phyloP scores from a whole-genome alignment of 108 stramenopile species.

The Fragilariopsis cylindrus region DNA sequence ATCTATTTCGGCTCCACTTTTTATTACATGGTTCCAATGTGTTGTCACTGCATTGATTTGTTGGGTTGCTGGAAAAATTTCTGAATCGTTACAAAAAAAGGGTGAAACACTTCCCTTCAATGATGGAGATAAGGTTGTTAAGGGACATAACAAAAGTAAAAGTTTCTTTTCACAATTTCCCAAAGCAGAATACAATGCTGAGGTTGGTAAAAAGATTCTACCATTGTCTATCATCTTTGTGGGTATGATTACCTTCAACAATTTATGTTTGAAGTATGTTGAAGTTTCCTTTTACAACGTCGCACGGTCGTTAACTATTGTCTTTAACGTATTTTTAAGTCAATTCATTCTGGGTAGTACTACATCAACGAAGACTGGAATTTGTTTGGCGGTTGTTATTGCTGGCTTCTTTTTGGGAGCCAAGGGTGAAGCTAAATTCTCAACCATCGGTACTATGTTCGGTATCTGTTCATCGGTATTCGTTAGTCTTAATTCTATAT shows the following conservation, averaged over 20 bases:
- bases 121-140: conserved; percentile 26
- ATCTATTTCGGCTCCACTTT: conserved; percentile 89
- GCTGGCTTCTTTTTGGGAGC: conserved; percentile 89
- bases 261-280: conserved; percentile 92
- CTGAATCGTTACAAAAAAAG: conserved; percentile 48
- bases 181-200: conserved; percentile 69
- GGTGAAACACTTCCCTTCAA: conserved; percentile 17
- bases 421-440: conserved; percentile 87
- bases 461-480: conserved; percentile 90
- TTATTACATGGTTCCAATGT: conserved; percentile 96
- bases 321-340: conserved; percentile 92
- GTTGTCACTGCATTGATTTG: conserved; percentile 85
- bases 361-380: conserved; percentile 66
- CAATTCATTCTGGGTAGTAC: conserved; percentile 71
- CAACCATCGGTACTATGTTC: conserved; percentile 74
- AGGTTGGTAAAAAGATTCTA: conserved; percentile 58
- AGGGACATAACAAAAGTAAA: conserved; percentile 24
- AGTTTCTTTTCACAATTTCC: conserved; percentile 87
- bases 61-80: conserved; percentile 68
- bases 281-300: conserved; percentile 98
- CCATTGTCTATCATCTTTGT: conserved; percentile 89
- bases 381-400: conserved; percentile 85
- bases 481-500: conserved; percentile 94
- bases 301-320: conserved; percentile 91
- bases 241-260: conserved; percentile 96